Percentiles rank a stretch among this genome's conserved stretches.
phyloP scores from a whole-genome alignment of 2,329 filamentous ascomycete species.

The Chrysosphaeria jannelii region DNA sequence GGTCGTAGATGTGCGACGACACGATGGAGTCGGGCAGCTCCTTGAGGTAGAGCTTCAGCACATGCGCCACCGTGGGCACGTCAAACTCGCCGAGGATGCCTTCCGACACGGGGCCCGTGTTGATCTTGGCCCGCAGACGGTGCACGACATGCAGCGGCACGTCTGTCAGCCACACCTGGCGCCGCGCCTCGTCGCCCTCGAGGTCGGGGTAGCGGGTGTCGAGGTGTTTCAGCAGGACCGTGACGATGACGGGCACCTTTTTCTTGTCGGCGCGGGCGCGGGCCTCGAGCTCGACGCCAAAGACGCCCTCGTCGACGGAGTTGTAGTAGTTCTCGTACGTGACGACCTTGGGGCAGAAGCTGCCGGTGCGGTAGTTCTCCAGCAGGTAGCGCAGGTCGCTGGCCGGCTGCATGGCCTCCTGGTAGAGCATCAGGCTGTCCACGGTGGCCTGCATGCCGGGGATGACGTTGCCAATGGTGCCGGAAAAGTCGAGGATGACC shows the following conservation, averaged over 20 bases:
- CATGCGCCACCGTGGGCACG: slow-evolving; percentile 73
- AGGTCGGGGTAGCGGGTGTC: slow-evolving; percentile 94
- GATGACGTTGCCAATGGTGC: slow-evolving; percentile 91
- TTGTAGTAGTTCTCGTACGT: slow-evolving; percentile 99
- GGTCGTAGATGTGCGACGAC: slow-evolving; percentile 94
- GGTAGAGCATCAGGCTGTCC: slow-evolving; percentile 96
- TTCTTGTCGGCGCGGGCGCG: slow-evolving; percentile 82
- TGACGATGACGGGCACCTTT: slow-evolving; percentile 75
- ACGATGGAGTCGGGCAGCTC: slow-evolving; percentile 96
- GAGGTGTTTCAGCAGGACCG: slow-evolving; percentile 75
- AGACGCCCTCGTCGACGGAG: slow-evolving; percentile 87
- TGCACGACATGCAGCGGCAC: slow-evolving; percentile 67
- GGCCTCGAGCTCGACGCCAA: slow-evolving; percentile 92
- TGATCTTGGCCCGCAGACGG: slow-evolving; percentile 52
- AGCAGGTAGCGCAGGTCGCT: slow-evolving; percentile 79
- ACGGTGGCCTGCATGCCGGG: slow-evolving; percentile 85
- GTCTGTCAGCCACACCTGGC: slow-evolving; percentile 81
- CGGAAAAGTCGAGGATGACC: slow-evolving; percentile 89
- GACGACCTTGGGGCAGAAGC: slow-evolving; percentile 66
- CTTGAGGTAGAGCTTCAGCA: slow-evolving; percentile 78
- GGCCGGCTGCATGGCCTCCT: slow-evolving; percentile 87
- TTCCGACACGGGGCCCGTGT: slow-evolving; percentile 58
- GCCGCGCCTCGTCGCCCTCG: slow-evolving; percentile 77
- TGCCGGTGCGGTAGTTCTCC: slow-evolving; percentile 88
- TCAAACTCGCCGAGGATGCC: slow-evolving; percentile 69